These are phyloP conservation scores for Nakaseomyces glabratus DNA, from an alignment of 1,139 yeast species.

Conservation along the genomic window DNA sequence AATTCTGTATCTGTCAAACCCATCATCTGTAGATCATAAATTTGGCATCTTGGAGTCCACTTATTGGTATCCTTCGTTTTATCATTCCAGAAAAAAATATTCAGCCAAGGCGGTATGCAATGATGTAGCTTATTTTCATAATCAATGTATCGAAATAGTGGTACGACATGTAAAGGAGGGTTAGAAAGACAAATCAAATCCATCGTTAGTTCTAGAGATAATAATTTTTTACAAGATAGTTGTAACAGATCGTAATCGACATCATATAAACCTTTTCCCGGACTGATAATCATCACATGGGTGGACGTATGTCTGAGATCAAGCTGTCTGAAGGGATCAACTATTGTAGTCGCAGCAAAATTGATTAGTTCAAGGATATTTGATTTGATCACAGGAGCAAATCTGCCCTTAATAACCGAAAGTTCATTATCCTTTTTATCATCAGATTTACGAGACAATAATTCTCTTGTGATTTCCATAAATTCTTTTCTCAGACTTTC, in stretches of 20 bases:
- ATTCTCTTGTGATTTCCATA: slow-evolving; percentile 70
- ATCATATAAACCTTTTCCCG: slow-evolving; percentile 90
- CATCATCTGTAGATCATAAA: slow-evolving; percentile 96
- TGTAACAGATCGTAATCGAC: slow-evolving; percentile 74
- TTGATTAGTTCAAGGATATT: slow-evolving; percentile 82
- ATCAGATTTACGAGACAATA: slow-evolving; percentile 42
- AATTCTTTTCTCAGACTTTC: slow-evolving; percentile 77
- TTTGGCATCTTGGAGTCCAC: slow-evolving; percentile 90
- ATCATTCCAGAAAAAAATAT: slow-evolving; percentile 79
- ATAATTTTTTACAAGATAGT: slow-evolving; percentile 66
- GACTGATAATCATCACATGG: slow-evolving; percentile 77
- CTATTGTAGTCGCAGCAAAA: slow-evolving; percentile 66
- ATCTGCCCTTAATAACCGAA: slow-evolving; percentile 43
- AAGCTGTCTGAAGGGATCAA: slow-evolving; percentile 76
- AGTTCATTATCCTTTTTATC: slow-evolving; percentile 26
- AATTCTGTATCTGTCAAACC: slow-evolving; percentile 90
- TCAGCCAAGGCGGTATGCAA: slow-evolving; percentile 92
- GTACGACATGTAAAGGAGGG: slow-evolving; percentile 88
- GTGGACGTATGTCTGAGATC: slow-evolving; percentile 81
- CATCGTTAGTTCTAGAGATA: slow-evolving; percentile 72
- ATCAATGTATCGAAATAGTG: slow-evolving; percentile 66
- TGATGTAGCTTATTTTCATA: slow-evolving; percentile 49
- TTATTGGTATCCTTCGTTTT: slow-evolving; percentile 36
- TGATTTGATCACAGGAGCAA: slow-evolving; percentile 82
- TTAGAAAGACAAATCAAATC: slow-evolving; percentile 84